These are phyloP conservation scores for Platanthera zijinensis DNA, from an alignment of 106 monocot genomes.

Conservation along the genomic window DNA sequence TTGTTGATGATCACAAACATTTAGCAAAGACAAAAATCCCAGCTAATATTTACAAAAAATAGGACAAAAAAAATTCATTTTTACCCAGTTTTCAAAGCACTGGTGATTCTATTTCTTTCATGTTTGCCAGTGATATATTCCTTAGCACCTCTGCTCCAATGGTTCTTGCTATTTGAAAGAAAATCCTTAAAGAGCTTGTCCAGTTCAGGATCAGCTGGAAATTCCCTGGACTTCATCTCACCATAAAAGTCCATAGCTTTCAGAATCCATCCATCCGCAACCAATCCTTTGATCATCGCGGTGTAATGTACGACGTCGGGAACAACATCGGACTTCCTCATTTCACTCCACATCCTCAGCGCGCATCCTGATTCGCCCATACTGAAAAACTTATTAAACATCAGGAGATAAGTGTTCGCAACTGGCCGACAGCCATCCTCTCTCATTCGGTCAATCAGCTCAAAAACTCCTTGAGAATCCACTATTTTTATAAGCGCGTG, in stretches of 20 bases:
- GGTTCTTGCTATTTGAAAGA: neutral
- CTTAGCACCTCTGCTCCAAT: too few relatives aligned
- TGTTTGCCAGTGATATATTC: too few relatives aligned
- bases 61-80: too few relatives aligned
- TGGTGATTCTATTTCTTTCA: too few relatives aligned
- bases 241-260: conserved; percentile 63
- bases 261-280: conserved; percentile 43
- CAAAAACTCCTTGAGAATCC: conserved; percentile 35
- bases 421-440: conserved; percentile 36
- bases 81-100: too few relatives aligned
- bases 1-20: too few relatives aligned
- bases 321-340: conserved; percentile 34
- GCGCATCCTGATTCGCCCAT: conserved; percentile 46
- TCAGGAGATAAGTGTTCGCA: conserved; percentile 41
- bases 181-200: conserved; percentile 47
- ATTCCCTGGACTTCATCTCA: conserved; percentile 75
- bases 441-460: conserved; percentile 57
- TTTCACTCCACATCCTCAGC: conserved; percentile 65
- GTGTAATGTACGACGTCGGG: conserved; percentile 44
- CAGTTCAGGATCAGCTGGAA: conserved; percentile 46
- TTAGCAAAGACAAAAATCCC: too few relatives aligned
- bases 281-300: conserved; percentile 48
- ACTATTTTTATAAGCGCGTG: conserved; percentile 58
- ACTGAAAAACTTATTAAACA: conserved; percentile 52
- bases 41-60: too few relatives aligned